phyloP scores from a whole-genome alignment of 305 asterid genomes.

The Euphrasia arctica region DNA sequence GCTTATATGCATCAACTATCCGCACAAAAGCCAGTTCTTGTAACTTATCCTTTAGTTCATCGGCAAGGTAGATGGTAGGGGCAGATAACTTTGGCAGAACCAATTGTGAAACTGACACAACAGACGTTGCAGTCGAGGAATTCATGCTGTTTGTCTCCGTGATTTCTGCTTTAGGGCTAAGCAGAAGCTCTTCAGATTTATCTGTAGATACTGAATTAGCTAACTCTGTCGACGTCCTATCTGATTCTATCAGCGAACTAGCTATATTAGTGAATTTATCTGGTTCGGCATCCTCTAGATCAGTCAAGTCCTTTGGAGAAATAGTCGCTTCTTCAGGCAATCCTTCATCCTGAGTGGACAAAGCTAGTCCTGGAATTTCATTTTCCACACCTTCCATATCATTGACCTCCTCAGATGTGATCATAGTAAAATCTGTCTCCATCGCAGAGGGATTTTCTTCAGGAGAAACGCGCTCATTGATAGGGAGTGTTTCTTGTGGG shows the following conservation, averaged over 20 bases:
- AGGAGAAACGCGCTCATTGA: conserved; percentile 38
- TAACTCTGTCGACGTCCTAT: conserved; percentile 42
- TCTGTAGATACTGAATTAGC: conserved; percentile 70
- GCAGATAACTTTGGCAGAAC: conserved; percentile 91
- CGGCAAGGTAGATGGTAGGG: conserved; percentile 68
- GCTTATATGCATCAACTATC: conserved; percentile 90
- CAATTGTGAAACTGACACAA: conserved; percentile 46
- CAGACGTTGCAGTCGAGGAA: conserved; percentile 65
- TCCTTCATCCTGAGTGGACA: conserved; percentile 43
- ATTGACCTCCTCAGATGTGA: conserved; percentile 44
- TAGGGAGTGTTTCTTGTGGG: conserved; percentile 37
- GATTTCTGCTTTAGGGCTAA: conserved; percentile 76
- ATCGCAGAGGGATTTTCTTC: conserved; percentile 44
- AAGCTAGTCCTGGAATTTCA: conserved; percentile 87
- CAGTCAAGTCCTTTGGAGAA: conserved; percentile 43
- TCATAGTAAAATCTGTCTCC: conserved; percentile 41
- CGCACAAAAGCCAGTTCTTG: conserved; percentile 74
- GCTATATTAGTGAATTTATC: conserved; percentile 46
- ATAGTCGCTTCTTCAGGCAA: conserved; percentile 36
- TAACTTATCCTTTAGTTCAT: conserved; percentile 74
- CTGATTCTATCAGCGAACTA: conserved; percentile 48
- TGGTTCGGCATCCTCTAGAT: conserved; percentile 52
- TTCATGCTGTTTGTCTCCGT: conserved; percentile 55
- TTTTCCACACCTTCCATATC: conserved; percentile 42
- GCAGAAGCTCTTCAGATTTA: conserved; percentile 70